Base-by-base conservation (phyloP, 495 filamentous ascomycete genomes). In the Aspergillus saccharolyticus region DNA sequence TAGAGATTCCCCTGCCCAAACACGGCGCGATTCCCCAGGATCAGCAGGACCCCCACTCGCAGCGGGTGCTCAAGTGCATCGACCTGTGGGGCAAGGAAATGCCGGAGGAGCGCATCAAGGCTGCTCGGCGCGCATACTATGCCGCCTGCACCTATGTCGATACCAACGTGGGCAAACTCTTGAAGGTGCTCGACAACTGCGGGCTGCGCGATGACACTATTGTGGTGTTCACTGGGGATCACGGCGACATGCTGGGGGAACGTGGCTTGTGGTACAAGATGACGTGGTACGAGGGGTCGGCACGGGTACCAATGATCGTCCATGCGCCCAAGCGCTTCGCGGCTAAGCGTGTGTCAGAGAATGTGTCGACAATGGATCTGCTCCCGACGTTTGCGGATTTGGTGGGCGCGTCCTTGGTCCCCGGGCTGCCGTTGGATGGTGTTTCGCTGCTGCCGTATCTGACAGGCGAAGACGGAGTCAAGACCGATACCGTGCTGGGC, bases 211-310 rank as follows among this genome's bases (percentile, higher is more conserved):
- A 92, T 17, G 81, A 94, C 68, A 95, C 90, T 5, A 89, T 96
- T 55, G 76, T 96, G 48, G 78, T 95, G 48, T 96, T 96, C 72
- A 89, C 84, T 50, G 89, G 90, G 49, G 90, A 96, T 63, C 90
- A 96, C 68, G 90, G 90, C 53, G 90, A 96, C 67, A 95, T 95
- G 90, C 83, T 96, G 9, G 90, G 90, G 39, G 90, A 96, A 72
- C 82, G 90, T 21, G 88, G 88, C 0, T 72, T 96, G 42, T 96
- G 90, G 90, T 96, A 96, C 78, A 96, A 96, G 78, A 96, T 96
- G 90, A 85, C 78, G 59, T 96, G 89, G 78, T 93, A 88, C 63
- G 90, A 96, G 76, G 83, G 83, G 25, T 91, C 88, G 7, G 87
- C 86, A 25, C 86, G 90, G 8, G 90, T 96, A 7, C 90, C 90